Evolutionary conservation across 306 rosid species (phyloP), one percentile per base, ranked within the genome.

Genomic region (Alnus glutinosa): DNA sequence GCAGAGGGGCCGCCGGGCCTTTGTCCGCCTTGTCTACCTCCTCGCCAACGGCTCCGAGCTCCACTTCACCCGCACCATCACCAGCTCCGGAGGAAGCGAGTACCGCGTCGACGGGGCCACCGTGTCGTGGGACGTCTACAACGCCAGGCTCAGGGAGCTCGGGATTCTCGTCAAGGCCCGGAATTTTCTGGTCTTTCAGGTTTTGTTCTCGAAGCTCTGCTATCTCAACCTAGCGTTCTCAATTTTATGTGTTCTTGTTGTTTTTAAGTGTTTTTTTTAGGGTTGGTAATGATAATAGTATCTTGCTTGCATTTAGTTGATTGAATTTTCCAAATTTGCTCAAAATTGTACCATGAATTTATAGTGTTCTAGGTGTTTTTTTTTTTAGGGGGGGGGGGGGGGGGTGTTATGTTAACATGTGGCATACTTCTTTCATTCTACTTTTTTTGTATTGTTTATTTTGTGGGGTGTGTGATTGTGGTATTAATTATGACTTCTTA

Each of bases 161-260:
- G 99, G 98, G n/a, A 90, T 96, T 76, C 96, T 96, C 2, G 96
- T 96, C 79, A 96, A 96, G 90, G 99, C 99, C 74, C 92, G 98
- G 68, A 96, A 96, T 90, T 96, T 96, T 78, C 89, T 96, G 15
- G 99, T 96, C 32, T 96, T 96, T 87, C 99, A 96, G 99, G 99
- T 96, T 83, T 23, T 14, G 28, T 66, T n/a, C 57, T 44, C 14
- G 32, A 67, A 47, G 51, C 44, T 23, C n/a, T 39, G 34, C 70
- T 42, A 64, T 11, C 28, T 79, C 16, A 34, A 19, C 55, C 7
- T 78, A 62, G 18, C 19, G 28, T 37, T 55, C 44, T 54, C 9
- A 73, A 77, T 69, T 74, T 15, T 37, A n/a, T 28, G 28, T 59
- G 28, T 9, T 57, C 63, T 2, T 59, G 12, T 30, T 9, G 61